Percentiles rank a stretch among this genome's conserved stretches.
phyloP scores from a whole-genome alignment of 352 stramenopile species.

The Lagenidium giganteum region DNA sequence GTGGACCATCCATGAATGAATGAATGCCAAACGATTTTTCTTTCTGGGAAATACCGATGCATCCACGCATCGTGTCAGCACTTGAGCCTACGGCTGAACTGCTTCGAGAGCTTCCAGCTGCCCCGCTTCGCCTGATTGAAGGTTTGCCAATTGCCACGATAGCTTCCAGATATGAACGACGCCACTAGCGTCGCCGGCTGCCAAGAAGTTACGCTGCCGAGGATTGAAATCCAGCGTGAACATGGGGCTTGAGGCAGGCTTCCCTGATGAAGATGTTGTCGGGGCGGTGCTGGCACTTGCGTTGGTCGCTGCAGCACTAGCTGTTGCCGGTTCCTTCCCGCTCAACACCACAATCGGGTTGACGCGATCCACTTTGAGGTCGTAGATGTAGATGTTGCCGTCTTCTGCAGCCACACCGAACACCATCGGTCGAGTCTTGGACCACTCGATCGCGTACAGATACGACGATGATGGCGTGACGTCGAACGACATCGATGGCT shows the following conservation, averaged over 20 bases:
- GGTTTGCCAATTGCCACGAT: slow-evolving; percentile 73
- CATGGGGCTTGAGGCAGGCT: slow-evolving; percentile 21
- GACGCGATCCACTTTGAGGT: slow-evolving; percentile 54
- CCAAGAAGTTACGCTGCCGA: slow-evolving; percentile 80
- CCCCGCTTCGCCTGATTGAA: slow-evolving; percentile 59
- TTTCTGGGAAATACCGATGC: background rate
- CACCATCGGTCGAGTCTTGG: slow-evolving; percentile 64
- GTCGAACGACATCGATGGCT: slow-evolving; percentile 59
- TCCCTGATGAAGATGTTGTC: background rate
- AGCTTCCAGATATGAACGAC: slow-evolving; percentile 82
- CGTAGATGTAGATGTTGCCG: slow-evolving; percentile 70
- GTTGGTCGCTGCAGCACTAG: background rate
- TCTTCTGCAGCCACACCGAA: slow-evolving; percentile 71
- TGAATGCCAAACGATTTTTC: too few species aligned
- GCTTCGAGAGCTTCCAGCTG: slow-evolving; percentile 44
- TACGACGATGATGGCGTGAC: slow-evolving; percentile 62
- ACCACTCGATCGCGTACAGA: slow-evolving; percentile 74
- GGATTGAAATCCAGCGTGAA: slow-evolving; percentile 78
- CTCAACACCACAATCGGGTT: slow-evolving; percentile 36
- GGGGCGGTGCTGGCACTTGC: background rate
- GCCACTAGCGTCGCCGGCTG: slow-evolving; percentile 52
- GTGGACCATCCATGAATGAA: too few species aligned
- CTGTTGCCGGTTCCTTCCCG: slow-evolving; percentile 20
- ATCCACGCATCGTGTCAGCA: slow-evolving; percentile 6
- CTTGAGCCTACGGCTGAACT: too few species aligned